phyloP scores from a whole-genome alignment of 345 rosid species.

The Eucalyptus albens region DNA sequence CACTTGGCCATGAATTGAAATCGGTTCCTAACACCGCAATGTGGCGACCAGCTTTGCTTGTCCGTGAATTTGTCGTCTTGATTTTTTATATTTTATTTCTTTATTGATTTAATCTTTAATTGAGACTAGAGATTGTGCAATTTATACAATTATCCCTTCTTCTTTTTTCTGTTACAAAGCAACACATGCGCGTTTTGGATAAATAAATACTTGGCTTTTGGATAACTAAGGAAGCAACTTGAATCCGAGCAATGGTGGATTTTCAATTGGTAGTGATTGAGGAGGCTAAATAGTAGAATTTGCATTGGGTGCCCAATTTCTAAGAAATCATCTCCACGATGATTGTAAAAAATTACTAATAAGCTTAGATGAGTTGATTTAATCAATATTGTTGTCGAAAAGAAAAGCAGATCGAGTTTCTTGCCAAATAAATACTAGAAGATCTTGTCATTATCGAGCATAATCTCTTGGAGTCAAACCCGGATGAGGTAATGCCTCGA shows the following conservation, averaged over 20 bases:
- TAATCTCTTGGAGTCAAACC: background rate
- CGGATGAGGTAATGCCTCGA: background rate
- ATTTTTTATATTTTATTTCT: background rate
- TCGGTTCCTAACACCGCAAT: background rate
- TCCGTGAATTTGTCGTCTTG: background rate
- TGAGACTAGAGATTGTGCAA: background rate
- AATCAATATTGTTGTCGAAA: background rate
- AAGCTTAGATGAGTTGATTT: accelerated
- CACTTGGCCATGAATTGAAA: background rate
- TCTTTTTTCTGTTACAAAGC: background rate
- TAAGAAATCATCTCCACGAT: background rate
- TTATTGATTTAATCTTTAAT: background rate
- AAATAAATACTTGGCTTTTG: background rate
- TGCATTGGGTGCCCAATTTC: background rate
- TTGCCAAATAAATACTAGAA: background rate
- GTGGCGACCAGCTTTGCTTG: background rate
- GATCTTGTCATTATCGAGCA: background rate
- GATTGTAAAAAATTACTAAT: background rate
- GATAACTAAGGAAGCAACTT: background rate
- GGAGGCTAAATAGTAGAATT: accelerated
- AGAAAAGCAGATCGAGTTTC: background rate
- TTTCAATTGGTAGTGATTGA: background rate
- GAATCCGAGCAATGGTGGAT: background rate
- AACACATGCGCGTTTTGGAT: accelerated
- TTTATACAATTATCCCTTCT: background rate